These are phyloP conservation scores for Fragosphaeria purpurea DNA, from an alignment of 2,329 filamentous ascomycete species.

Conservation along the genomic window DNA sequence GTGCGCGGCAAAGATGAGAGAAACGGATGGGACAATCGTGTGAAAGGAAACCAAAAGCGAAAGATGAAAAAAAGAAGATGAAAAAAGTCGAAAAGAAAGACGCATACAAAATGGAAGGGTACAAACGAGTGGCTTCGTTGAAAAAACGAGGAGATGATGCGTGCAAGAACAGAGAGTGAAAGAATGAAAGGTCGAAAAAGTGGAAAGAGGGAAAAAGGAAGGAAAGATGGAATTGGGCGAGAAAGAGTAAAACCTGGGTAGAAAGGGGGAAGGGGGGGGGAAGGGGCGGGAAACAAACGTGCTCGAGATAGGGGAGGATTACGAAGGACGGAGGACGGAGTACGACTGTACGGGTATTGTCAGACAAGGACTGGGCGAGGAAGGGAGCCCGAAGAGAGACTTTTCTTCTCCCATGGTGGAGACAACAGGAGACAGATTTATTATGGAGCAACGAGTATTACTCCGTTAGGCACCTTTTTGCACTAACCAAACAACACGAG, in stretches of 20 bases:
- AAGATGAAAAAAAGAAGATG: background rate
- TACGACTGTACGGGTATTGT: too few species aligned
- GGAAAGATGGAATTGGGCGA: background rate
- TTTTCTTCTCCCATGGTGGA: too few species aligned
- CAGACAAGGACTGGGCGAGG: too few species aligned
- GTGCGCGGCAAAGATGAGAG: too few species aligned
- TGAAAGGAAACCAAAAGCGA: background rate
- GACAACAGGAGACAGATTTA: too few species aligned
- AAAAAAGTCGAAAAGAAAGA: background rate
- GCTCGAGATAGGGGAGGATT: background rate
- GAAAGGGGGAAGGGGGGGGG: conserved; percentile 3
- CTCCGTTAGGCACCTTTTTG: too few species aligned
- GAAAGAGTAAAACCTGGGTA: background rate
- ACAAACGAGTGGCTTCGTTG: background rate
- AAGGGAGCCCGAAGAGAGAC: too few species aligned
- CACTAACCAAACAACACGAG: background rate
- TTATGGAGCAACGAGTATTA: too few species aligned
- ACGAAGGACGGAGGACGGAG: too few species aligned
- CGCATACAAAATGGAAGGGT: background rate
- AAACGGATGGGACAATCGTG: too few species aligned
- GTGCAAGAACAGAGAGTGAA: background rate
- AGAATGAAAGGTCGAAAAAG: background rate
- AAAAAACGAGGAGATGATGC: background rate
- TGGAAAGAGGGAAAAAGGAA: background rate
- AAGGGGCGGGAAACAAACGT: conserved; percentile 4